Percentiles rank a stretch among this genome's conserved stretches.
phyloP scores from a whole-genome alignment of 1,139 yeast species.

The Yamadazyma siamensis region DNA sequence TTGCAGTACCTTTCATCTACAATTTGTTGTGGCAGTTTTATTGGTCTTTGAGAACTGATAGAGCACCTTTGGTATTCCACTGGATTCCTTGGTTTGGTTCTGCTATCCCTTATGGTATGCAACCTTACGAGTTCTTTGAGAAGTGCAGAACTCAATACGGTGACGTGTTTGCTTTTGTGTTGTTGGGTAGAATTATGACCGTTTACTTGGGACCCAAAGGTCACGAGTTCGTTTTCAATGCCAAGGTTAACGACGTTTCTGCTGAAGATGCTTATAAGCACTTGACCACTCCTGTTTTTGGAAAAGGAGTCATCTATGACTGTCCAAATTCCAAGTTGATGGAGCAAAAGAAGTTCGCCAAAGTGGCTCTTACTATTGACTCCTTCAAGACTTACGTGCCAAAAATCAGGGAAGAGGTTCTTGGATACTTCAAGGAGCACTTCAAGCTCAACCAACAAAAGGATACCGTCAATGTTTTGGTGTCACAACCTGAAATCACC shows the following conservation, averaged over 20 bases:
- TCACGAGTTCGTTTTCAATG: conserved; percentile 92
- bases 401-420: conserved; percentile 73
- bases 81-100: conserved; percentile 97
- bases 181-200: conserved; percentile 91
- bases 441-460: conserved; percentile 36
- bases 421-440: conserved; percentile 54
- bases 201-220: conserved; percentile 97
- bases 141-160: conserved; percentile 79
- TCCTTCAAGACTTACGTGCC: conserved; percentile 88
- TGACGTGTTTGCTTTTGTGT: conserved; percentile 83
- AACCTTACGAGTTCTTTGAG: conserved; percentile 86
- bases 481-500: conserved; percentile 91
- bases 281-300: conserved; percentile 95
- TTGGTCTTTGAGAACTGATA: conserved; percentile 69
- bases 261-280: conserved; percentile 97
- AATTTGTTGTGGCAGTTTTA: conserved; percentile 68
- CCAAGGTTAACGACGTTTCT: conserved; percentile 83
- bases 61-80: conserved; percentile 87
- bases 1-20: conserved; percentile 51
- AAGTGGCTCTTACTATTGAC: conserved; percentile 81
- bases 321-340: conserved; percentile 90
- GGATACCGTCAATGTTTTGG: conserved; percentile 71
- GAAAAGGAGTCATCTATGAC: conserved; percentile 95
- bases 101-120: conserved; percentile 83
- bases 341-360: conserved; percentile 98